phyloP scores from a whole-genome alignment of 1,284 basidiomycete species.

The Porogramme epimiltina region DNA sequence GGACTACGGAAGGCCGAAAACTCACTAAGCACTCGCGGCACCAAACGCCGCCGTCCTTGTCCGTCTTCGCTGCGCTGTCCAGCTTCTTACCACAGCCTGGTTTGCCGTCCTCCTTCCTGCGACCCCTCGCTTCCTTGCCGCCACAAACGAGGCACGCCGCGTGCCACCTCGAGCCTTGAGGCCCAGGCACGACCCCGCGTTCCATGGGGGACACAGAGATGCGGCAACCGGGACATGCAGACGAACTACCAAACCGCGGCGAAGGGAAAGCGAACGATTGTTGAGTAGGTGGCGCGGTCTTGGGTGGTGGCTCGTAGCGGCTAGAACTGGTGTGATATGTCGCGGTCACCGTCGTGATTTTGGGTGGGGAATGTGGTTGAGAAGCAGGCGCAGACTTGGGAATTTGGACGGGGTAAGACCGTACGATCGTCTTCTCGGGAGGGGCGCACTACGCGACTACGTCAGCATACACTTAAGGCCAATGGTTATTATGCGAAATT shows the following conservation, averaged over 20 bases:
- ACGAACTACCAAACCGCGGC: conserved; percentile 67
- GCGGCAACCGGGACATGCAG: conserved; percentile 70
- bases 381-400: conserved; percentile 26
- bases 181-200: conserved; percentile 78
- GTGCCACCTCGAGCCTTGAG: conserved; percentile 80
- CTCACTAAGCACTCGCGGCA: conserved; percentile 80
- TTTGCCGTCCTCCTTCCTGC: conserved; percentile 51
- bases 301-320: conserved; percentile 48
- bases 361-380: conserved; percentile 18
- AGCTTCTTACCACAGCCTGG: conserved; percentile 81
- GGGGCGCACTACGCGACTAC: conserved; percentile 57
- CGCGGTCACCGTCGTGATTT: conserved; percentile 20
- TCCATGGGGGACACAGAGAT: conserved; percentile 79
- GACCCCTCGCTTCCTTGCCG: conserved; percentile 51
- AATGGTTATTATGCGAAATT: neutral
- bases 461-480: conserved; percentile 11
- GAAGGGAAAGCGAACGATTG: conserved; percentile 35
- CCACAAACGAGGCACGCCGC: conserved; percentile 76
- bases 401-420: conserved; percentile 31
- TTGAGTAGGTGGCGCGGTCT: conserved; percentile 40
- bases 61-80: conserved; percentile 80
- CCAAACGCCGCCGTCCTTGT: conserved; percentile 72
- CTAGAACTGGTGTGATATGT: conserved; percentile 37
- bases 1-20: conserved; percentile 8
- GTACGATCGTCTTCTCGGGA: conserved; percentile 45